Conservation (phyloP, 169 alveolate species). For the Plasmodium sp. region DNA sequence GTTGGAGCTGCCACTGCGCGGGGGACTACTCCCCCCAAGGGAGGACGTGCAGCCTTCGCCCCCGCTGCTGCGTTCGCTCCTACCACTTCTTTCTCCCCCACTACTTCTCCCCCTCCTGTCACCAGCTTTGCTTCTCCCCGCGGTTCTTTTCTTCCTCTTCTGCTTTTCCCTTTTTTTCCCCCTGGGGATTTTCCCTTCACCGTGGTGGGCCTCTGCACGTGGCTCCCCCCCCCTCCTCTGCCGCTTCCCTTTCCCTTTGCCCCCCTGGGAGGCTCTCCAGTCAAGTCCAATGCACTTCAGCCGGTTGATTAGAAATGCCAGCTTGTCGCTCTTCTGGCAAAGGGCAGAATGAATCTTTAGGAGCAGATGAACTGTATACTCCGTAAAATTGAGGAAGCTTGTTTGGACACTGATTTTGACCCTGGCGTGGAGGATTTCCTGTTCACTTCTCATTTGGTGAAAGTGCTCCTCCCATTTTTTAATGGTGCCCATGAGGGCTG, state of each 20-base stretch:
- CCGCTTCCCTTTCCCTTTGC: neutral
- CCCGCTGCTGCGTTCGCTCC: neutral
- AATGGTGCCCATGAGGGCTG: slow-evolving; percentile 3
- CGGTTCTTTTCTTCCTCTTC: neutral
- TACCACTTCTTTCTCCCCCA: neutral
- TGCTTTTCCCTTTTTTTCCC: neutral
- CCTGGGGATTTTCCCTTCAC: neutral
- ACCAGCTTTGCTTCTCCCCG: neutral
- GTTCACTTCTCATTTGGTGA: slow-evolving; percentile 40
- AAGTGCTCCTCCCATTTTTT: slow-evolving; percentile 14
- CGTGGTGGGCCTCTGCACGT: neutral
- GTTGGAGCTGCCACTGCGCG: neutral
- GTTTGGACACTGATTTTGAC: slow-evolving; percentile 44
- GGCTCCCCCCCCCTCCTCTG: neutral
- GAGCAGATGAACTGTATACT: slow-evolving; percentile 19
- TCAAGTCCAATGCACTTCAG: neutral
- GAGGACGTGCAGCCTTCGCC: neutral
- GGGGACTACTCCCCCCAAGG: neutral
- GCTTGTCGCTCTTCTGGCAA: slow-evolving; percentile 44
- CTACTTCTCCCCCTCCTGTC: neutral
- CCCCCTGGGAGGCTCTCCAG: neutral
- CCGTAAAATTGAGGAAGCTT: slow-evolving; percentile 21
- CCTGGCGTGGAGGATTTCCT: neutral
- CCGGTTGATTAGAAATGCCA: slow-evolving; percentile 9
- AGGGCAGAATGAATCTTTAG: neutral